A percentile compares a stretch with the other conserved stretches of the same genome.
Evolutionary conservation across 371 early-diverging fungal species (phyloP).

Genomic region (Gilbertella persicaria): DNA sequence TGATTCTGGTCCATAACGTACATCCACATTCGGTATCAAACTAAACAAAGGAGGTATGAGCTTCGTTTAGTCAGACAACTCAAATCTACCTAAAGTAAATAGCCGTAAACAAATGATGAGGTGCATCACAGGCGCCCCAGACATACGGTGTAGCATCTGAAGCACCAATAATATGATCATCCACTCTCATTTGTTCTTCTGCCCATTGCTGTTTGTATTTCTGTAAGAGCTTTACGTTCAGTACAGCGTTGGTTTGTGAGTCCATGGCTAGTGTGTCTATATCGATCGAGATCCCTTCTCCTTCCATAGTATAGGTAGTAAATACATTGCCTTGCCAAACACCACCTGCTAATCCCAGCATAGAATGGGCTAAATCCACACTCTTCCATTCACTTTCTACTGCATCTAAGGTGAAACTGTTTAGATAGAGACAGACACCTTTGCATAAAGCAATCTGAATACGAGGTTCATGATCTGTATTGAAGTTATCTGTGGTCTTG

Average conservation of each 20-base stretch:
- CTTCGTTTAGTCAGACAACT: too few relatives aligned
- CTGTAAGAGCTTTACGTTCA: constrained; percentile 11
- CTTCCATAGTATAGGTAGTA: constrained; percentile 20
- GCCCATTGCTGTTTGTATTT: constrained; percentile 27
- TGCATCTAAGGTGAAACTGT: background rate
- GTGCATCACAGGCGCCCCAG: constrained; percentile 13
- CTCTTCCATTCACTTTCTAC: constrained; percentile 10
- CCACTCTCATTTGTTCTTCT: constrained; percentile 24
- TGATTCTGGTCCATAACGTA: constrained; percentile 18
- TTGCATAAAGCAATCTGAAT: constrained; percentile 22
- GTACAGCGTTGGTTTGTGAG: background rate
- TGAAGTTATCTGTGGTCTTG: constrained; percentile 12
- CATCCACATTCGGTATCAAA: constrained; percentile 18
- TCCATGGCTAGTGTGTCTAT: constrained; percentile 4
- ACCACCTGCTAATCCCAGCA: constrained; percentile 19
- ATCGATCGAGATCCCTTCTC: constrained; percentile 12
- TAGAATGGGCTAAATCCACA: constrained; percentile 4
- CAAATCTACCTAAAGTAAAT: constrained; percentile 20
- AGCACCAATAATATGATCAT: constrained; percentile 16
- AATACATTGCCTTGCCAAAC: constrained; percentile 12
- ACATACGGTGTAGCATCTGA: constrained; percentile 22
- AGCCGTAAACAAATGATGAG: constrained; percentile 13
- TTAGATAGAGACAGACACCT: constrained; percentile 3
- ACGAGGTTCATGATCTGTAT: background rate
- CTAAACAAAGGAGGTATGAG: too few relatives aligned